Percentiles rank a stretch among this genome's conserved stretches.
Evolutionary conservation across 208 protist genomes (phyloP).

Genomic region (Leishmania arabica): DNA sequence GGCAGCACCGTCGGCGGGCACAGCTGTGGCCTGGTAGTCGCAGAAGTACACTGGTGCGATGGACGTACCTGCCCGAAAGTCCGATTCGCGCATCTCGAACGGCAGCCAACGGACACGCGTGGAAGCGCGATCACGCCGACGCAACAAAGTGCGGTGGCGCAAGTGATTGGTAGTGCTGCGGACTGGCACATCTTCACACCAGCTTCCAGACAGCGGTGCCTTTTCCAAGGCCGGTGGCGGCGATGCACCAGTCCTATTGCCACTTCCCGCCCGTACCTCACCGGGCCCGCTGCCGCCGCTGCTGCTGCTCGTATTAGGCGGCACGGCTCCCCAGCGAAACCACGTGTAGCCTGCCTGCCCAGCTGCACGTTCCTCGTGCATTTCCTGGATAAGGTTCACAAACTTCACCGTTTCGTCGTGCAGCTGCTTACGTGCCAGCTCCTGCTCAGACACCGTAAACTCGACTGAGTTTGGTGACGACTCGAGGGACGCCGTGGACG

Average conservation of each 20-base stretch:
- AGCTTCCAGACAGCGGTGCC: no score
- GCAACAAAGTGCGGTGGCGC: conserved; percentile 4
- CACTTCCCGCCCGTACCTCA: neutral
- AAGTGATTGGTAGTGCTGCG: neutral
- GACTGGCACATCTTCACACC: neutral
- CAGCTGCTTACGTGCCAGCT: neutral
- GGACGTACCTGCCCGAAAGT: neutral
- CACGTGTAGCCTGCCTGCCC: conserved; percentile 20
- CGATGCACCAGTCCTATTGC: neutral
- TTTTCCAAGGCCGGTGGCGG: no score
- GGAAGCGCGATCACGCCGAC: conserved; percentile 5
- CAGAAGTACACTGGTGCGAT: conserved; percentile 14
- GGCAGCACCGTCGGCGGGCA: neutral
- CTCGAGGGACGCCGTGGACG: neutral
- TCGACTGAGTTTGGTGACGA: neutral
- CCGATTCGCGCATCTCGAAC: conserved; percentile 23
- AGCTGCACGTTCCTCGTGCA: conserved; percentile 10
- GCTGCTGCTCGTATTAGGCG: neutral
- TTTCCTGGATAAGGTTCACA: conserved; percentile 20
- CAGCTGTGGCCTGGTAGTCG: neutral
- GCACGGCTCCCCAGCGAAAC: conserved; percentile 11
- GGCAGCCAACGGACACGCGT: conserved; percentile 20
- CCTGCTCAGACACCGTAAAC: neutral
- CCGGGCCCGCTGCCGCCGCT: neutral
- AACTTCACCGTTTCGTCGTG: conserved; percentile 26